A percentile compares a stretch with the other conserved stretches of the same genome.
Evolutionary conservation across 1,139 yeast genomes (phyloP).

Genomic region (Hyphopichia fennica): DNA sequence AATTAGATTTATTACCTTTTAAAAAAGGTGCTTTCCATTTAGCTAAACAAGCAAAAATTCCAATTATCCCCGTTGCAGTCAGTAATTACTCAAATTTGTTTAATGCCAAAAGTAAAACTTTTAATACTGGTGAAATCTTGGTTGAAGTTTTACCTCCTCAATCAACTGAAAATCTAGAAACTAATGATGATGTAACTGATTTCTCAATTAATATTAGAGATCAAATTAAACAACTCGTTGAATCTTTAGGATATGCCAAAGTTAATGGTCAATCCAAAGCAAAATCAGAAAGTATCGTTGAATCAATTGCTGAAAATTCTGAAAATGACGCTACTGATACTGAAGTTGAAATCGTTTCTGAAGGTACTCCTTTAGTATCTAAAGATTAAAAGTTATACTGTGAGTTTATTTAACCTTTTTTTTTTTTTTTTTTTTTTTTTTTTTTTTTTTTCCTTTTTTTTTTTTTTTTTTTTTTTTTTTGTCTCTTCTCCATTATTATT

Average conservation of each 20-base stretch:
- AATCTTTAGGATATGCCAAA: constrained; percentile 29
- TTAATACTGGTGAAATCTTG: constrained; percentile 61
- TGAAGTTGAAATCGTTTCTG: constrained; percentile 21
- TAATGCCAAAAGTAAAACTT: constrained; percentile 54
- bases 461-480: too few species aligned
- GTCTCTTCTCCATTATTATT: too few species aligned
- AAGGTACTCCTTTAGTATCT: constrained; percentile 25
- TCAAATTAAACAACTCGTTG: constrained; percentile 29
- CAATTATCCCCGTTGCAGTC: constrained; percentile 84
- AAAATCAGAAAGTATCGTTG: background rate
- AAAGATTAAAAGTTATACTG: too few species aligned
- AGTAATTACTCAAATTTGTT: constrained; percentile 79
- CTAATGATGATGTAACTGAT: constrained; percentile 57
- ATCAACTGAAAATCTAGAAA: constrained; percentile 51
- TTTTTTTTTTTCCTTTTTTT: background rate
- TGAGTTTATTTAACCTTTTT: too few species aligned
- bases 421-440: too few species aligned
- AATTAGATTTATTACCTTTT: constrained; percentile 75
- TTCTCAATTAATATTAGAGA: constrained; percentile 42
- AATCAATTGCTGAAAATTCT: background rate
- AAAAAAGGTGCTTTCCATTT: constrained; percentile 98
- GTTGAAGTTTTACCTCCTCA: constrained; percentile 71
- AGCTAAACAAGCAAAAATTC: constrained; percentile 89
- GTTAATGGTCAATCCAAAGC: constrained; percentile 1
- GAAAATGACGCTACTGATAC: constrained; percentile 13